Conservation (phyloP, 306 rosid genomes). For the Hippophae rhamnoides region DNA sequence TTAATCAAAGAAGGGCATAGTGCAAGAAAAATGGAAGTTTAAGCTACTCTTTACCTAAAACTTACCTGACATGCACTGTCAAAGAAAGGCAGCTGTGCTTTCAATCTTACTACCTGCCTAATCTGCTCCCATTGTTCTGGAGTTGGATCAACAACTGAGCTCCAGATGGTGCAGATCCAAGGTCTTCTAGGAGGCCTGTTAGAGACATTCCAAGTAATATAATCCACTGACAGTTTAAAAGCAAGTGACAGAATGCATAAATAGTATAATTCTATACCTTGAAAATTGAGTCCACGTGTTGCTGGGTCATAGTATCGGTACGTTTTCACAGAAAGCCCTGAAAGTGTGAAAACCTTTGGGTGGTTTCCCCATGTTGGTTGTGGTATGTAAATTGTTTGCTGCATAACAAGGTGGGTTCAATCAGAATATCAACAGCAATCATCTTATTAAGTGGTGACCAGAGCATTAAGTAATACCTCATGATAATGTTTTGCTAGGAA, state of each 20-base stretch:
- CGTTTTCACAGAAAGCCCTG: constrained; percentile 72
- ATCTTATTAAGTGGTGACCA: neutral
- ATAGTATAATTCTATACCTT: constrained; percentile 43
- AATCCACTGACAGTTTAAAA: neutral
- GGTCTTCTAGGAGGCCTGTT: constrained; percentile 85
- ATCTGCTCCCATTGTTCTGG: constrained; percentile 93
- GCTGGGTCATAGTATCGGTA: constrained; percentile 93
- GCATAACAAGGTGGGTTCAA: constrained; percentile 17
- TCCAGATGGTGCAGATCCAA: constrained; percentile 90
- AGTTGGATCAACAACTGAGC: constrained; percentile 98
- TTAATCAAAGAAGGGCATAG: neutral
- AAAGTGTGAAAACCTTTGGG: constrained; percentile 60
- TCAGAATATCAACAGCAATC: constrained; percentile 8
- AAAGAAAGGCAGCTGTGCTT: constrained; percentile 78
- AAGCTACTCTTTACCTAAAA: constrained; percentile 10
- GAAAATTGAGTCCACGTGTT: constrained; percentile 83
- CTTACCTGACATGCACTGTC: constrained; percentile 98
- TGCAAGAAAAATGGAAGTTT: neutral
- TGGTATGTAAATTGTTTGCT: constrained; percentile 82
- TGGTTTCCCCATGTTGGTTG: constrained; percentile 98
- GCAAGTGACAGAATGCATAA: neutral
- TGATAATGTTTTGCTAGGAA: constrained; percentile 86
- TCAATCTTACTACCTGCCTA: constrained; percentile 75
- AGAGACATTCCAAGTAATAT: constrained; percentile 13
- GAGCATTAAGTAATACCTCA: constrained; percentile 45